Conservation (phyloP, 2,329 filamentous ascomycete genomes). For the Trichoderma breve region DNA sequence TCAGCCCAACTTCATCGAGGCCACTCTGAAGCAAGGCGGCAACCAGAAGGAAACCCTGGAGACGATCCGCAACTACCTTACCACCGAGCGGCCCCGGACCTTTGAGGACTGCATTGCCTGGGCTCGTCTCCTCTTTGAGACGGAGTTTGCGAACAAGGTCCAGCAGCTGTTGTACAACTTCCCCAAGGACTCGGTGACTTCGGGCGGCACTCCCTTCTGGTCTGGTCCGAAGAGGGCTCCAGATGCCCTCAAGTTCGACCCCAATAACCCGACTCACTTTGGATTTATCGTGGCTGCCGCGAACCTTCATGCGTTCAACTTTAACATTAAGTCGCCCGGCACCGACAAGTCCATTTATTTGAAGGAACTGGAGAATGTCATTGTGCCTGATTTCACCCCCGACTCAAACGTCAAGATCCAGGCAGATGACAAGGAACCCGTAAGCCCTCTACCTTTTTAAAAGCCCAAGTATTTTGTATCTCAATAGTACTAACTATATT, state of each 20-base stretch:
- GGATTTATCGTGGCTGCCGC: conserved; percentile 84
- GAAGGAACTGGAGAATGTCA: conserved; percentile 84
- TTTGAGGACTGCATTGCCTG: conserved; percentile 97
- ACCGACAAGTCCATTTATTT: conserved; percentile 67
- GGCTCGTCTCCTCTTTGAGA: conserved; percentile 91
- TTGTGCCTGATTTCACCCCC: conserved; percentile 91
- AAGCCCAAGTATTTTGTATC: background rate
- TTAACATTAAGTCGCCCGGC: conserved; percentile 85
- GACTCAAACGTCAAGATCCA: conserved; percentile 94
- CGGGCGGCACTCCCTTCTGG: conserved; percentile 90
- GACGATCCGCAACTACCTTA: conserved; percentile 83
- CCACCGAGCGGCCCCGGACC: conserved; percentile 83
- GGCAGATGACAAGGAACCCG: conserved; percentile 87
- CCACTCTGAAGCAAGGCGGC: conserved; percentile 84
- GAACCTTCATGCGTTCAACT: conserved; percentile 96
- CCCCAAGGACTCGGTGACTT: conserved; percentile 88
- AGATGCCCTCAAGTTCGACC: conserved; percentile 84
- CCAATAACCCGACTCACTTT: conserved; percentile 80
- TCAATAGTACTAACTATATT: background rate
- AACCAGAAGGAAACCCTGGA: conserved; percentile 94
- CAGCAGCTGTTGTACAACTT: conserved; percentile 96
- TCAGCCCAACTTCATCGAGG: conserved; percentile 85
- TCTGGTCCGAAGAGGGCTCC: conserved; percentile 97
- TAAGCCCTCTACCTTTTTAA: conserved; percentile 40
- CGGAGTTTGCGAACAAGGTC: conserved; percentile 95